A percentile compares a stretch with the other conserved stretches of the same genome.
These are phyloP conservation scores for Globisporangium takayamanum DNA, from an alignment of 352 stramenopile genomes.

Conservation along the genomic window DNA sequence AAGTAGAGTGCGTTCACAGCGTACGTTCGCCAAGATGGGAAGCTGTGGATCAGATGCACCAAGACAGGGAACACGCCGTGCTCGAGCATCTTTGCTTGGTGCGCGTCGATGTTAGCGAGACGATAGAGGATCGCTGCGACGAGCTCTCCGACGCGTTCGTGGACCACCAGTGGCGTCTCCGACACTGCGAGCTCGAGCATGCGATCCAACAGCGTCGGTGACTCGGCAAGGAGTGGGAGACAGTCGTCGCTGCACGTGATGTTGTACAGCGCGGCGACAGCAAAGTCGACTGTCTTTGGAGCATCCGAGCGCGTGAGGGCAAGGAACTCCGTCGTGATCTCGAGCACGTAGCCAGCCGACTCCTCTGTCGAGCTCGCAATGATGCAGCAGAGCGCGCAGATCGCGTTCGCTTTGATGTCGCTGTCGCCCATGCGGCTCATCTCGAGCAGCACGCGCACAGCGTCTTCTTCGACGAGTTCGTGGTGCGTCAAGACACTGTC, in stretches of 20 bases:
- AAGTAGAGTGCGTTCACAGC: slow-evolving; percentile 57
- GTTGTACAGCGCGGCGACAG: slow-evolving; percentile 65
- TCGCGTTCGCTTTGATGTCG: slow-evolving; percentile 57
- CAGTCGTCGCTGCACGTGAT: slow-evolving; percentile 67
- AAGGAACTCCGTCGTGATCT: slow-evolving; percentile 51
- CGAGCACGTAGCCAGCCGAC: slow-evolving; percentile 36
- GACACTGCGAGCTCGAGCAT: slow-evolving; percentile 27
- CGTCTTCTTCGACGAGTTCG: slow-evolving; percentile 53
- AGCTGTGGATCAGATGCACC: slow-evolving; percentile 40
- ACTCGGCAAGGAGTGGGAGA: slow-evolving; percentile 39
- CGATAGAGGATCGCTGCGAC: slow-evolving; percentile 54
- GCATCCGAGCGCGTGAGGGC: slow-evolving; percentile 27
- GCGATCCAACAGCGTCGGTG: slow-evolving; percentile 24
- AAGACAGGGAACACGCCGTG: slow-evolving; percentile 45
- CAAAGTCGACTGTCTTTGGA: slow-evolving; percentile 38
- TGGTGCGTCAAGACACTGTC: slow-evolving; percentile 70
- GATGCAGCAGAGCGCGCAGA: slow-evolving; percentile 60
- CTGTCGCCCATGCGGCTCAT: slow-evolving; percentile 47
- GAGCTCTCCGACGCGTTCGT: slow-evolving; percentile 39
- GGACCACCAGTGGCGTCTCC: slow-evolving; percentile 7
- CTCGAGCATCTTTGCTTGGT: slow-evolving; percentile 23
- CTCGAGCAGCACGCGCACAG: slow-evolving; percentile 44
- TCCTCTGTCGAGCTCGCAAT: slow-evolving; percentile 57
- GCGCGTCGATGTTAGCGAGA: slow-evolving; percentile 20
- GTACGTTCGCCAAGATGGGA: slow-evolving; percentile 28